Base-by-base conservation (phyloP, 129 eudicot species). In the Dittrichia graveolens region DNA sequence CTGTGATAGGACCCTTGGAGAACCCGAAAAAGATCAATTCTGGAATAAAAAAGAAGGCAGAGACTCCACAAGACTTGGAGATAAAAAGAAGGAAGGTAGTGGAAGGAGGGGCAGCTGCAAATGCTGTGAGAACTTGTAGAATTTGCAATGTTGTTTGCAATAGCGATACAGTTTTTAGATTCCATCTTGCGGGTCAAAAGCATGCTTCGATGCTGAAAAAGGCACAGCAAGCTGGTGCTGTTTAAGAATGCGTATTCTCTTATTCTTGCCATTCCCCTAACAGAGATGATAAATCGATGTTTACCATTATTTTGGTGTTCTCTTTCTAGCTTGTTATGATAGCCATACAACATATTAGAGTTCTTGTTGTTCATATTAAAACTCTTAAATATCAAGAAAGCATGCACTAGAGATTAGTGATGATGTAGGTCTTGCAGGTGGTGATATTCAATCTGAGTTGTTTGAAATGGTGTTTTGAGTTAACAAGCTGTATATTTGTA, bases 121-220 rank as follows among this genome's bases (percentile, higher is more conserved):
- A 71, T 67, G 71, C 82, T 2, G 85, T 90, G 31, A 83, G 91
- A 60, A 65, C 74, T 54, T 90, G 96, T 78, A 47, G 34, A 7
- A 31, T 83, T 18, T 90, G 96, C 57, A 90, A 90, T 50, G 89
- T 85, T 40, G 87, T 90, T 64, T 90, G 96, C 85, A 90, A 87
- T 58, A 87, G 96, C 52, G 93, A 85, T 8, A 79, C 83, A 4
- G 96, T 90, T 66, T 87, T 75, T 67, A 77, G 31, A 11, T 48
- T 38, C 75, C 96, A 90, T 80, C 79, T 86, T 55, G 79, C 78
- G 10, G 96, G 96, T 9, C 83, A 87, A 59, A 90, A 83, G 71
- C 96, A 86, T 81, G 77, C 78, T 40, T 42, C 91, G 54, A 85
- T 78, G 90, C 12, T 85, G 57, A 76, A 75, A 79, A 80, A 75